Evolutionary conservation across 2,329 filamentous ascomycete genomes (phyloP), one percentile per base, ranked within the genome.

Genomic region (Claviceps arundinis): DNA sequence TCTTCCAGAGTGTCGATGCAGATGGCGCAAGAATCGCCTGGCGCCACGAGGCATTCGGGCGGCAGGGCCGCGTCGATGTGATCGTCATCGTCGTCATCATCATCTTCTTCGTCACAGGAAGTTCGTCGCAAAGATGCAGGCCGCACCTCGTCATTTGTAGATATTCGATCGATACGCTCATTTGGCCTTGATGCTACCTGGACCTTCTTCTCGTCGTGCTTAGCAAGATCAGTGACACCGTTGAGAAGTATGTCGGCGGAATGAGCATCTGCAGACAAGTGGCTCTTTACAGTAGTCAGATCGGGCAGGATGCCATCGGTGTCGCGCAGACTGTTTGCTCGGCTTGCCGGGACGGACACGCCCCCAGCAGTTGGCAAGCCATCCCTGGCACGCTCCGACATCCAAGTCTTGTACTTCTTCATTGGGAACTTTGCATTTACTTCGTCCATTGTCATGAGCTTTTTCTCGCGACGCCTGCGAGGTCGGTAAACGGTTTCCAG

Each of bases 381-480:
- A 65, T 94, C 81, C 53, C 84, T 81, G 52, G 89, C 89, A 54
- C 91, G 84, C 52, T 81, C 81, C 6, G 87, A 84, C 54, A 93
- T 85, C 91, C 93, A 98, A 50, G 78, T 81, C 73, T 98, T 97
- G 78, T 98, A 98, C 69, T 97, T 97, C 60, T 82, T 84, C 71
- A 96, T 81, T 0, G 93, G 91, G 62, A 98, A 98, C 60, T 94
- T 88, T 59, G 94, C 89, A 65, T 98, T 97, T 56, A 98, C 93
- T 70, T 98, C 93, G 56, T 98, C 93, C 83, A 97, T 96, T 2
- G 87, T 87, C 93, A 98, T 97, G 59, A 98, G 70, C 68, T 96
- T 98, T 81, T 98, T 98, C 69, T 98, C 93, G 54, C 90, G 82
- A 58, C 91, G 81, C 53, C 93, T 81, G 66, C 93, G 90, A 49